phyloP scores from a whole-genome alignment of 129 eudicot species.

The carrot (Daucus carota) region DH1_v3.0 NC_030384.2:44332001-44332500 shows the following conservation, averaged over 20 bases:
- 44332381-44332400: constrained; percentile 74
- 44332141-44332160: neutral
- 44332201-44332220: neutral
- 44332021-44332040: constrained; percentile 60
- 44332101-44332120: constrained; percentile 86
- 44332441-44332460: constrained; percentile 2
- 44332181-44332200: neutral
- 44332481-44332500: constrained; percentile 13
- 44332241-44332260: neutral
- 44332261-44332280: neutral
- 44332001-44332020: constrained; percentile 69
- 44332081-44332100: constrained; percentile 74
- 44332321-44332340: constrained; percentile 43
- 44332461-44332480: neutral
- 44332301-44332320: constrained; percentile 92
- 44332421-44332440: neutral
- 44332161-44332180: neutral
- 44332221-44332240: neutral
- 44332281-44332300: neutral
- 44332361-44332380: constrained; percentile 98
- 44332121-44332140: constrained; percentile 31
- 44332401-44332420: constrained; percentile 77
- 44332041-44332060: constrained; percentile 57
- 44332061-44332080: constrained; percentile 53
- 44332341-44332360: constrained; percentile 57